Evolutionary conservation across 108 stramenopile species (phyloP).

Genomic region (Pinguiococcus pyrenoidosus): DNA sequence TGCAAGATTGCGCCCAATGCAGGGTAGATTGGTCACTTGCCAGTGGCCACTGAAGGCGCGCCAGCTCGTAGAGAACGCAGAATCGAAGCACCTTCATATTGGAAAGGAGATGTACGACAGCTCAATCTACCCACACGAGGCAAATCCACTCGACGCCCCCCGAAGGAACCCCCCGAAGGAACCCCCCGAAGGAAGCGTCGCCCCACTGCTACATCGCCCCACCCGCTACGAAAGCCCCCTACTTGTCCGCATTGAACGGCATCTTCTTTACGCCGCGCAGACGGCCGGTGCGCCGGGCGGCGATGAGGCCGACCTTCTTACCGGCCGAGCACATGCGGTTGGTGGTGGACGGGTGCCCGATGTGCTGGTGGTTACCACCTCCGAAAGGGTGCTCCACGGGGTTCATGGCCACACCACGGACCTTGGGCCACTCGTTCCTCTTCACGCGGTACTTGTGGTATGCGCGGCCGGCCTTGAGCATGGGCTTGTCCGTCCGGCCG

Average conservation of each 20-base stretch:
- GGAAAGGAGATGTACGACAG: no score
- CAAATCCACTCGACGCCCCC: no score
- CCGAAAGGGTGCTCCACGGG: conserved; percentile 99
- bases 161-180: no score
- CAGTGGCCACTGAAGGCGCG: no score
- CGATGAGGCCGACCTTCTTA: conserved; percentile 96
- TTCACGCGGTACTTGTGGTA: conserved; percentile 99
- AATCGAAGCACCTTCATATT: no score
- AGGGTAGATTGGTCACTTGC: no score
- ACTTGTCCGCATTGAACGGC: conserved; percentile 70
- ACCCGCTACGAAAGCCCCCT: no score
- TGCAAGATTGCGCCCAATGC: no score
- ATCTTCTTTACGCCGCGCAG: conserved; percentile 94
- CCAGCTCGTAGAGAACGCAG: no score
- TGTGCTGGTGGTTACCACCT: conserved; percentile 99
- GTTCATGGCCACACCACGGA: conserved; percentile 99
- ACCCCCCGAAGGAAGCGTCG: no score
- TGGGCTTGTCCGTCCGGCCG: conserved; percentile 98
- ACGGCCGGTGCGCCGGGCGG: conserved; percentile 95
- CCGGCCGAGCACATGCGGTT: conserved; percentile 74
- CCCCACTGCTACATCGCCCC: no score
- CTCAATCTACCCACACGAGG: no score
- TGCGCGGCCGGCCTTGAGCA: conserved; percentile 97
- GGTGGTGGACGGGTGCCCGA: conserved; percentile 92
- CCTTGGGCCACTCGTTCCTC: conserved; percentile 99